phyloP scores from a whole-genome alignment of 2,329 filamentous ascomycete species.

The Aspergillus latus region DNA sequence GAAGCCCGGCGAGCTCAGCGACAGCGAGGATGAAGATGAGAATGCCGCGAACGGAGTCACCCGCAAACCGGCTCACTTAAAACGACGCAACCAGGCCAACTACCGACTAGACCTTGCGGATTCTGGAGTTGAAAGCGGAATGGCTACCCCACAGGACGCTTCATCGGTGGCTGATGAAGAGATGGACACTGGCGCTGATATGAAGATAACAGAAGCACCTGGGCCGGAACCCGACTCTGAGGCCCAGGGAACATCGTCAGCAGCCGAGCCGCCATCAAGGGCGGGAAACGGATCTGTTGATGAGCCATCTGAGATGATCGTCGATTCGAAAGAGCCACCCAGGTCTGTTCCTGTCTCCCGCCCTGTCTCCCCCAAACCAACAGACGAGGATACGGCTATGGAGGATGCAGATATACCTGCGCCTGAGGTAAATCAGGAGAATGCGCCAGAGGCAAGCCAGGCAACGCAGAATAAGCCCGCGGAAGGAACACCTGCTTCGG shows the following conservation, averaged over 20 bases:
- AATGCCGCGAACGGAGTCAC: constrained; percentile 67
- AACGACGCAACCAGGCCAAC: constrained; percentile 61
- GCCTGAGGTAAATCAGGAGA: constrained; percentile 21
- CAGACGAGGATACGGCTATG: constrained; percentile 42
- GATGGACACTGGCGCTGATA: constrained; percentile 36
- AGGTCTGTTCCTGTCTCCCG: constrained; percentile 32
- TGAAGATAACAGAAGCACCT: constrained; percentile 44
- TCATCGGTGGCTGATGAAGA: constrained; percentile 49
- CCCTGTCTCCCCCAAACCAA: constrained; percentile 28
- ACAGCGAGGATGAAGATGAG: constrained; percentile 87
- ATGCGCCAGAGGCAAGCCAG: constrained; percentile 19
- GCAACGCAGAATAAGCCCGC: constrained; percentile 26
- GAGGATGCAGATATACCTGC: constrained; percentile 34
- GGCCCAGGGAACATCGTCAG: constrained; percentile 31
- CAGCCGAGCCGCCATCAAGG: constrained; percentile 31
- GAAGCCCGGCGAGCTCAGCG: constrained; percentile 77
- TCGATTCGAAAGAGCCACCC: constrained; percentile 32
- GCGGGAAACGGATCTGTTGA: constrained; percentile 34
- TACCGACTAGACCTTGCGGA: constrained; percentile 56
- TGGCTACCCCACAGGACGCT: constrained; percentile 46
- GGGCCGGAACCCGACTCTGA: constrained; percentile 37
- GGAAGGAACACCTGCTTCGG: constrained; percentile 21
- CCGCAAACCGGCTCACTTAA: constrained; percentile 49
- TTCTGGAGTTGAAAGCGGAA: constrained; percentile 54
- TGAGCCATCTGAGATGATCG: constrained; percentile 33